These are phyloP conservation scores for Parmelia sp. DNA, from an alignment of 495 filamentous ascomycete species.

Conservation along the genomic window DNA sequence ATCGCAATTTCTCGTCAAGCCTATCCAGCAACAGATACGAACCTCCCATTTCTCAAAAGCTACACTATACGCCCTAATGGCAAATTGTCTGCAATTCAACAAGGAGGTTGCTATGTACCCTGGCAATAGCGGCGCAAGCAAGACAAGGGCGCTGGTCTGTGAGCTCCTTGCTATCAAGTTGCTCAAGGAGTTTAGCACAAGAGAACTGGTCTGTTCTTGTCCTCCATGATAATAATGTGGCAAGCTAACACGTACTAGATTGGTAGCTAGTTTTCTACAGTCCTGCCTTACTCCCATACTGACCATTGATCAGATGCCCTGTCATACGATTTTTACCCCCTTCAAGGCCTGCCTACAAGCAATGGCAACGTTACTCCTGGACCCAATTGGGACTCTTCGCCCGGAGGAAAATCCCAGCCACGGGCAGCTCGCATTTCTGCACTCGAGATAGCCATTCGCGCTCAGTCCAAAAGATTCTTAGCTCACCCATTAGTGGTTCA, in stretches of 20 bases:
- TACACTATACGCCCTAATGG: slow-evolving; percentile 82
- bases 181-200: slow-evolving; percentile 77
- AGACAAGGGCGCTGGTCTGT: slow-evolving; percentile 76
- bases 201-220: slow-evolving; percentile 56
- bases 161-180: slow-evolving; percentile 89
- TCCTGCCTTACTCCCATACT: slow-evolving; percentile 5
- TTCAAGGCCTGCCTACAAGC: slow-evolving; percentile 63
- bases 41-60: slow-evolving; percentile 74
- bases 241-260: slow-evolving; percentile 25
- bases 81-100: slow-evolving; percentile 86
- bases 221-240: neutral
- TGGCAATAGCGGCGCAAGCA: slow-evolving; percentile 72
- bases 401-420: slow-evolving; percentile 35
- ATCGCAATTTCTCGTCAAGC: slow-evolving; percentile 90
- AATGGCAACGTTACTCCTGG: slow-evolving; percentile 30
- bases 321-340: slow-evolving; percentile 88
- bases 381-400: slow-evolving; percentile 33
- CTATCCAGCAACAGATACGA: slow-evolving; percentile 75
- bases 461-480: slow-evolving; percentile 81
- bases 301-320: slow-evolving; percentile 64
- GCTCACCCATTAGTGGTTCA: slow-evolving; percentile 85
- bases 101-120: slow-evolving; percentile 78
- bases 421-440: slow-evolving; percentile 73
- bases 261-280: slow-evolving; percentile 17
- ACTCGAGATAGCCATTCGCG: slow-evolving; percentile 84